These are phyloP conservation scores for Yamadazyma laniorum DNA, from an alignment of 805 yeast genomes.

Conservation along the genomic window DNA sequence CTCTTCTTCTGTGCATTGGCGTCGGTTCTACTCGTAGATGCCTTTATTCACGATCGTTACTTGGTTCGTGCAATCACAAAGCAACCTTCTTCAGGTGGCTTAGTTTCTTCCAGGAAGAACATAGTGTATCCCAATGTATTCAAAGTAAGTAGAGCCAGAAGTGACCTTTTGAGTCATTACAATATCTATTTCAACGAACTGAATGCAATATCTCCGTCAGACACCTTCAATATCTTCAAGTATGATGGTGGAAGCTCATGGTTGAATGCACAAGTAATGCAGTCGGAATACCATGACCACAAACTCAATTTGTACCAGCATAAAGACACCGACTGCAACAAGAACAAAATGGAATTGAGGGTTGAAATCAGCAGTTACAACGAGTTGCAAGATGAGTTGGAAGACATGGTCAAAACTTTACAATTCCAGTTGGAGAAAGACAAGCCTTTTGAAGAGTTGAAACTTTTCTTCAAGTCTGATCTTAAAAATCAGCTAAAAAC, in stretches of 20 bases:
- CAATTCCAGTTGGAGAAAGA: conserved; percentile 9
- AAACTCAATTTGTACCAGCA: conserved; percentile 7
- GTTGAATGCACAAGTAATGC: conserved; percentile 1
- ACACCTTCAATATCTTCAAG: conserved; percentile 7
- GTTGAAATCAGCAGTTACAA: conserved; percentile 10
- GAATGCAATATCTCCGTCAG: neutral
- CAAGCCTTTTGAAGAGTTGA: conserved; percentile 19
- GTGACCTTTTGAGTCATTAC: conserved; percentile 11
- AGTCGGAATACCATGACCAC: conserved; percentile 6
- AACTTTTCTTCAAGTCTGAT: conserved; percentile 25
- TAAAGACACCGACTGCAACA: conserved; percentile 5
- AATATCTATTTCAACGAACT: conserved; percentile 13
- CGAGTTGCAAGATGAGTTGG: conserved; percentile 10
- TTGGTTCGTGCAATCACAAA: neutral
- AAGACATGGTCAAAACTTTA: conserved; percentile 7
- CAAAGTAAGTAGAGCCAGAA: neutral
- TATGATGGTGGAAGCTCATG: conserved; percentile 11
- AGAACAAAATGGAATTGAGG: conserved; percentile 3
- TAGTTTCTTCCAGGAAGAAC: conserved; percentile 3
- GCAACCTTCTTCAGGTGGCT: neutral
- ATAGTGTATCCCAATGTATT: conserved; percentile 12
- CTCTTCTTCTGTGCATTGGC: conserved; percentile 5
- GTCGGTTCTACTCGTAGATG: conserved; percentile 3
- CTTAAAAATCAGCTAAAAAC: conserved; percentile 18
- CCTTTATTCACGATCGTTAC: conserved; percentile 3